Evolutionary conservation across 2,329 filamentous ascomycete genomes (phyloP), one percentile per base, ranked within the genome.

Genomic region (Plectosphaerella cucumerina): DNA sequence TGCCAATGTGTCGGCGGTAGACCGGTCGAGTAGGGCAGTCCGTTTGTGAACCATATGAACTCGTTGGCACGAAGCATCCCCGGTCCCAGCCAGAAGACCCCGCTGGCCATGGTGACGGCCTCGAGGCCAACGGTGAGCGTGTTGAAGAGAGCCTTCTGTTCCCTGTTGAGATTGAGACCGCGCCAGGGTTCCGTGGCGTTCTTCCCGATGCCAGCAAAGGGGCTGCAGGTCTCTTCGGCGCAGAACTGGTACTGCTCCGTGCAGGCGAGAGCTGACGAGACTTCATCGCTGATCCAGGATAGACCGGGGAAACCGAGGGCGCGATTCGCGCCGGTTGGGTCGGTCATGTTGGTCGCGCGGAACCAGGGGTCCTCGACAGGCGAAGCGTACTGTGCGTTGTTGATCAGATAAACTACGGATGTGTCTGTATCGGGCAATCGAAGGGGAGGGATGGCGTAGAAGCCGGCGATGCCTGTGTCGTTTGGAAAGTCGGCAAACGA

Each of bases 211-310:
- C 46, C 46, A 5, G 31, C 34, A 1, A 49, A 23, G 5, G 21
- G 18, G 8, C 17, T 42, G 35, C 47, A 49, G 10, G 14, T 17
- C 6, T 12, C 35, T 2, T 21, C 33, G 35, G 35, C n/a, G 35
- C 47, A 49, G 47, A 49, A 49, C 20, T 49, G 47, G 35, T 49
- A 49, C 21, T 49, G 20, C n/a, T 49, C 47, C 12, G 37, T 44
- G 47, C 47, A 49, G 10, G 23, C 34, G 10, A 49, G 47, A 11
- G 22, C 15, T 10, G 47, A 49, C 4, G 21, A 15, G 15, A 43
- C 15, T 3, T 21, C 9, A 9, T 49, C 47, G 15, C 17, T 17
- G 17, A 35, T 35, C 18, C 20, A 49, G 42, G 20, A 5, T 4
- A 14, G 20, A 4, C 3, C 18, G 14, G 42, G 42, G 15, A 20